A percentile compares a stretch with the other conserved stretches of the same genome.
phyloP scores from a whole-genome alignment of 1,284 basidiomycete genomes.

The Anthracocystis setariae region DNA sequence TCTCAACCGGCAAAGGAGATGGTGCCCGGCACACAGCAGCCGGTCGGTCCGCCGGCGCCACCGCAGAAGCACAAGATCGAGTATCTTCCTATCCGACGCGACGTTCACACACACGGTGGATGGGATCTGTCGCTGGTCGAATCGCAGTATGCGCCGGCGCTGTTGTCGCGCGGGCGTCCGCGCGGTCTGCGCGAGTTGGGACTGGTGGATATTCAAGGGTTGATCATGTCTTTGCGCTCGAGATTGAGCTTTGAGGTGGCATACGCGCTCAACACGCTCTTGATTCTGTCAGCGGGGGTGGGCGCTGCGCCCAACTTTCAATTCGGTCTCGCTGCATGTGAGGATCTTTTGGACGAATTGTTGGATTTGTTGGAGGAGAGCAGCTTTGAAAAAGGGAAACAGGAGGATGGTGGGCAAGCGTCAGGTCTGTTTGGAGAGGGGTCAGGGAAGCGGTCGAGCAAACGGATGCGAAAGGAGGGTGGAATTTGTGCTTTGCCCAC shows the following conservation, averaged over 20 bases:
- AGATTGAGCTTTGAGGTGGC: constrained; percentile 83
- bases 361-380: constrained; percentile 86
- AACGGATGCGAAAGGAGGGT: constrained; percentile 46
- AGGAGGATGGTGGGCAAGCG: constrained; percentile 68
- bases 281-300: constrained; percentile 77
- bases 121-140: constrained; percentile 81
- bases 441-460: constrained; percentile 5
- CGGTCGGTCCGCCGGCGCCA: constrained; percentile 31
- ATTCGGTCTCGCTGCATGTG: constrained; percentile 76
- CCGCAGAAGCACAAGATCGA: constrained; percentile 82
- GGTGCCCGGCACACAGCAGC: constrained; percentile 41
- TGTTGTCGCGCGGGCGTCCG: constrained; percentile 71
- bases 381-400: constrained; percentile 73
- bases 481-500: constrained; percentile 30
- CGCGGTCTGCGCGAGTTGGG: constrained; percentile 82
- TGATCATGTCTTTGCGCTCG: constrained; percentile 89
- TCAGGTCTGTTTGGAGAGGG: constrained; percentile 2
- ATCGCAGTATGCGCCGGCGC: constrained; percentile 72
- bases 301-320: constrained; percentile 75
- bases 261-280: constrained; percentile 88
- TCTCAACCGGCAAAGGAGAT: constrained; percentile 30
- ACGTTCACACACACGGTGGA: constrained; percentile 82
- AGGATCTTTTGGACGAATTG: constrained; percentile 85
- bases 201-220: constrained; percentile 84
- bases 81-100: constrained; percentile 83